These are phyloP conservation scores for Atalantia buxifolia DNA, from an alignment of 345 rosid genomes.

Conservation along the genomic window DNA sequence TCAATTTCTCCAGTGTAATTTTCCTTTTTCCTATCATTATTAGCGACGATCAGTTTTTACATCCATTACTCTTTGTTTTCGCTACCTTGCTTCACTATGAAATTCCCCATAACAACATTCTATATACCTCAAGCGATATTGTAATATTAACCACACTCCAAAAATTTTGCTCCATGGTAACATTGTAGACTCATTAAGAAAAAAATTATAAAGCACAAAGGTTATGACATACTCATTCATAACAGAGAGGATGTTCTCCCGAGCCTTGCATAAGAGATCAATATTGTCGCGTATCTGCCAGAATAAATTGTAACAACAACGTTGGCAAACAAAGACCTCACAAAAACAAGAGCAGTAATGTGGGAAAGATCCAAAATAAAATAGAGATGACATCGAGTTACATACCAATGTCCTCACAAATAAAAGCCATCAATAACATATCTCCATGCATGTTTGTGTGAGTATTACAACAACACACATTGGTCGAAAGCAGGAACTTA, in stretches of 20 bases:
- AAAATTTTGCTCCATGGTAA: not conserved
- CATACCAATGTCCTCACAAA: not conserved
- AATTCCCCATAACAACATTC: not conserved
- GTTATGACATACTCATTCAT: conserved; percentile 57
- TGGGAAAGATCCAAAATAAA: not conserved
- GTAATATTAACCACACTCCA: not conserved
- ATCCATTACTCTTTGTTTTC: not conserved
- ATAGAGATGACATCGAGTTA: not conserved
- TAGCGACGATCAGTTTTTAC: too few species aligned
- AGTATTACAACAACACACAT: not conserved
- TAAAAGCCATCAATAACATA: not conserved
- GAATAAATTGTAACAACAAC: not conserved
- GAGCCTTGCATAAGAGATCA: conserved; percentile 54
- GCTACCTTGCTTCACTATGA: not conserved
- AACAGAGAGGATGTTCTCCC: conserved; percentile 67
- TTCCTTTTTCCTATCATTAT: not conserved
- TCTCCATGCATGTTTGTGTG: not conserved
- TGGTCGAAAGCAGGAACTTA: not conserved
- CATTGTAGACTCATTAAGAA: not conserved
- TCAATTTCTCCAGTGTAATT: not conserved
- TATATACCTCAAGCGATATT: not conserved
- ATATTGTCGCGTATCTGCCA: conserved; percentile 66
- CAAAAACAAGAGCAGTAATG: not conserved
- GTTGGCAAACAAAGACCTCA: not conserved
- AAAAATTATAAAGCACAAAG: conserved; percentile 11